Evolutionary conservation across 306 rosid species (phyloP), one percentile per base, ranked within the genome.

Genomic region (Cotoneaster glaucophyllus): DNA sequence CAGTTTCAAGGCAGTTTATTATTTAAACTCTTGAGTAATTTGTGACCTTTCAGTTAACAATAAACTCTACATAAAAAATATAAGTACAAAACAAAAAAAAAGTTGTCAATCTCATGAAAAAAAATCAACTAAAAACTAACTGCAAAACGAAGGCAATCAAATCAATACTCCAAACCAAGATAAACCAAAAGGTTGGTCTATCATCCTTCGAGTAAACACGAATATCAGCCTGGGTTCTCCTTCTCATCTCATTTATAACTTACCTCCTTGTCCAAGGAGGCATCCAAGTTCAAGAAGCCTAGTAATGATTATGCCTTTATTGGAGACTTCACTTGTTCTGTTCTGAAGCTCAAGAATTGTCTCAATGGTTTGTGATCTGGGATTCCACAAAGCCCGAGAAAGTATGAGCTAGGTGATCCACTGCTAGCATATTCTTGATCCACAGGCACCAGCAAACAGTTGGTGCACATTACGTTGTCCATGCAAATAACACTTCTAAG

Each of bases 201-300:
- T 77, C 84, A 17, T 84, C 84, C 66, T 77, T 84, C 1, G 84
- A 80, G 72, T 48, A 68, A 19, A 83, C 77, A 28, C 84, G 82
- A 71, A 75, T 79, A 64, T 75, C 81, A 56, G 78, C 82, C 53
- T 74, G 80, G 56, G 84, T 83, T 79, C 78, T 71, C 77, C 79
- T 76, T 22, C 84, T 80, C 82, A 80, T 72, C 69, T 83, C 86
- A 76, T 76, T 83, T 25, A 80, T 80, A 34, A 83, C 75, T 50
- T 71, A n/a, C 84, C 84, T 68, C 86, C 86, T 83, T 80, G 78
- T 61, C 86, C 86, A 76, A 83, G 81, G 48, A 83, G 28, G 86
- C 86, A 83, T 34, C 84, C 84, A 79, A 76, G 79, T 26, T 76
- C 86, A 76, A 83, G 86, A 76, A 83, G 79, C 58, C 77, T 73